Evolutionary conservation across 2,329 filamentous ascomycete genomes (phyloP).

Genomic region (Exophiala calicioides): DNA sequence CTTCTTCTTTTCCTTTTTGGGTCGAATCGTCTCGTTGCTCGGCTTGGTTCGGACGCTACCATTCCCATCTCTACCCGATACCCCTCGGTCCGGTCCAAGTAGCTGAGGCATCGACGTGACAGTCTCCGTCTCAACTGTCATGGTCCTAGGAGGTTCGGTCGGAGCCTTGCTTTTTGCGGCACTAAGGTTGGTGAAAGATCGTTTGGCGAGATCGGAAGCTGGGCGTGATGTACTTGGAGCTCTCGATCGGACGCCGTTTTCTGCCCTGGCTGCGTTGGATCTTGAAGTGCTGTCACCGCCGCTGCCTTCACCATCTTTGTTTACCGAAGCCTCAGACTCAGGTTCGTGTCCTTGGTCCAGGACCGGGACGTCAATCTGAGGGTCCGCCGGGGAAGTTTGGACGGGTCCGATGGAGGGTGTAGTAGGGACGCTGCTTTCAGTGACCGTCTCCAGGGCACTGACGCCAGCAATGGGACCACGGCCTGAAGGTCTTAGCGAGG

Average conservation of each 20-base stretch:
- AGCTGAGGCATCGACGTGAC: constrained; percentile 88
- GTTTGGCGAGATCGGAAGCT: constrained; percentile 59
- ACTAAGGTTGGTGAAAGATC: constrained; percentile 68
- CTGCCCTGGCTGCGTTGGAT: constrained; percentile 43
- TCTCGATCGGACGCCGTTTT: constrained; percentile 41
- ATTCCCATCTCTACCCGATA: constrained; percentile 61
- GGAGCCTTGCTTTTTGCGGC: constrained; percentile 65
- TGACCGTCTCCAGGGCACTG: constrained; percentile 80
- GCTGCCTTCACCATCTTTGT: constrained; percentile 43
- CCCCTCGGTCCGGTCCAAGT: constrained; percentile 57
- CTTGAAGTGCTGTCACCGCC: constrained; percentile 44
- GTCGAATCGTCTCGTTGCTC: constrained; percentile 93
- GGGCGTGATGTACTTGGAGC: constrained; percentile 44
- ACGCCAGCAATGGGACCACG: constrained; percentile 61
- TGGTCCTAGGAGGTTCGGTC: constrained; percentile 79
- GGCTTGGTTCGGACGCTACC: constrained; percentile 81
- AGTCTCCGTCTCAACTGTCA: constrained; percentile 97
- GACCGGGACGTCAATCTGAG: constrained; percentile 39
- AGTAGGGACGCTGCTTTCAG: constrained; percentile 79
- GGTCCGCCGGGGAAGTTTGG: constrained; percentile 36
- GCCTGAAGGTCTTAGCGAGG: constrained; percentile 57
- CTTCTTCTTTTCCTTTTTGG: constrained; percentile 90
- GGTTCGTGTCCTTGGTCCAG: constrained; percentile 46
- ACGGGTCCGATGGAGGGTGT: constrained; percentile 59
- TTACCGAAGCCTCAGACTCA: constrained; percentile 48